These are phyloP conservation scores for Penicillium sp. DNA, from an alignment of 2,329 filamentous ascomycete species.

Conservation along the genomic window DNA sequence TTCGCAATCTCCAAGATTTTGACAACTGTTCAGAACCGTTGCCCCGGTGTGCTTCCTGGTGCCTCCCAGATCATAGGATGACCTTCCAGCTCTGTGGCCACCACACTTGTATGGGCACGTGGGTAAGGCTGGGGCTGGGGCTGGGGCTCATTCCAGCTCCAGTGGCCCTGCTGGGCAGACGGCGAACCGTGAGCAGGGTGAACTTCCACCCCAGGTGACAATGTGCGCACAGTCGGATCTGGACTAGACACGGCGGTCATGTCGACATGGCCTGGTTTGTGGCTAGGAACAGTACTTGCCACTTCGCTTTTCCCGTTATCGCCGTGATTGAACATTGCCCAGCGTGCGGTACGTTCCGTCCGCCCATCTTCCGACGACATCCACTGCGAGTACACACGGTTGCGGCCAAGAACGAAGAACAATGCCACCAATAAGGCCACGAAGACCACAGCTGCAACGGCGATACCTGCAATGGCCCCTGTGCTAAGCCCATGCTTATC, in stretches of 20 bases:
- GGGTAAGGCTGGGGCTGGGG: neutral
- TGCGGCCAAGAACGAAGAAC: slow-evolving; percentile 38
- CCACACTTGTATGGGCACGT: neutral
- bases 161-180: slow-evolving; percentile 9
- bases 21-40: neutral
- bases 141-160: slow-evolving; percentile 16
- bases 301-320: slow-evolving; percentile 19
- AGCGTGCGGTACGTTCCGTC: slow-evolving; percentile 32
- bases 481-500: slow-evolving; percentile 28
- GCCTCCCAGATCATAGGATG: slow-evolving; percentile 4
- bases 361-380: slow-evolving; percentile 34
- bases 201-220: slow-evolving; percentile 3
- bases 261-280: slow-evolving; percentile 4
- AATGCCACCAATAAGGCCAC: slow-evolving; percentile 48
- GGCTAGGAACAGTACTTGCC: slow-evolving; percentile 3
- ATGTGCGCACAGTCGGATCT: slow-evolving; percentile 5
- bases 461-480: slow-evolving; percentile 61
- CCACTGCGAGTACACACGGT: slow-evolving; percentile 36
- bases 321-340: slow-evolving; percentile 29
- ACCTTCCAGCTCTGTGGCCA: slow-evolving; percentile 21
- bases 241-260: slow-evolving; percentile 8
- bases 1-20: neutral
- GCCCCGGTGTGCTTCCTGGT: neutral
- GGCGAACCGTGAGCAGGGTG: slow-evolving; percentile 1
- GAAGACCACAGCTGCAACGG: slow-evolving; percentile 51